Percentiles rank a stretch among this genome's conserved stretches.
phyloP scores from a whole-genome alignment of 495 filamentous ascomycete genomes.

The Letharia columbiana region DNA sequence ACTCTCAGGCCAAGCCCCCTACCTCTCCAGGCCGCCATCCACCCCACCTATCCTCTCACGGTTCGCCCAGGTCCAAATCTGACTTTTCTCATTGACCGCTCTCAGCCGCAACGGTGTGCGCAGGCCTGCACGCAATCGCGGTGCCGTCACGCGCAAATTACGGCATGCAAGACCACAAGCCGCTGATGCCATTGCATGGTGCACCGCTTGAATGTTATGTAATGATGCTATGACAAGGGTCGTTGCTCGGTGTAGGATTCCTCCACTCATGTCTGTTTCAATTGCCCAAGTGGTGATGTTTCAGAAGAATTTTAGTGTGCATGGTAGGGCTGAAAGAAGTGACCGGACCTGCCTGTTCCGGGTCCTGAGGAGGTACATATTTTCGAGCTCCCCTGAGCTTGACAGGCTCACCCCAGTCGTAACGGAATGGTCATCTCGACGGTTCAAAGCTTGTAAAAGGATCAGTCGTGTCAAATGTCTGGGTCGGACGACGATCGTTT shows the following conservation, averaged over 20 bases:
- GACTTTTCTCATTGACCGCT: not conserved
- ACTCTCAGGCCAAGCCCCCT: not conserved
- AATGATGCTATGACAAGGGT: not conserved
- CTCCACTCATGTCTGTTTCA: too few species aligned
- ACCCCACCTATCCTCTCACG: not conserved
- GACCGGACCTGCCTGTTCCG: not conserved
- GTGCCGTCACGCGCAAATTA: not conserved
- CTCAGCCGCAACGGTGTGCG: not conserved
- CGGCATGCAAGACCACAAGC: conserved; percentile 9
- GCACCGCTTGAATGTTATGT: not conserved
- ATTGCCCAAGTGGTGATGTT: not conserved
- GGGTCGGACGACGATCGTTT: conserved; percentile 2
- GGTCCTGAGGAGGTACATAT: not conserved
- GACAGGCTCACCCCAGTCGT: not conserved
- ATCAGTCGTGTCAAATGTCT: not conserved
- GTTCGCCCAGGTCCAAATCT: not conserved
- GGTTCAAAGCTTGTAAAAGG: not conserved
- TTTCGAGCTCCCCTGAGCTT: not conserved
- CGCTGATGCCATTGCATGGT: conserved; percentile 15
- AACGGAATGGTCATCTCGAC: not conserved
- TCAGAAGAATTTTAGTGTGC: not conserved
- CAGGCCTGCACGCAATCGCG: not conserved
- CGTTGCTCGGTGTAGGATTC: not conserved
- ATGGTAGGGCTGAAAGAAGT: not conserved
- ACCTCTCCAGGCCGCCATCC: not conserved